Base-by-base conservation (phyloP, 2,329 filamentous ascomycete genomes). In the Aspergillus sp. region DNA sequence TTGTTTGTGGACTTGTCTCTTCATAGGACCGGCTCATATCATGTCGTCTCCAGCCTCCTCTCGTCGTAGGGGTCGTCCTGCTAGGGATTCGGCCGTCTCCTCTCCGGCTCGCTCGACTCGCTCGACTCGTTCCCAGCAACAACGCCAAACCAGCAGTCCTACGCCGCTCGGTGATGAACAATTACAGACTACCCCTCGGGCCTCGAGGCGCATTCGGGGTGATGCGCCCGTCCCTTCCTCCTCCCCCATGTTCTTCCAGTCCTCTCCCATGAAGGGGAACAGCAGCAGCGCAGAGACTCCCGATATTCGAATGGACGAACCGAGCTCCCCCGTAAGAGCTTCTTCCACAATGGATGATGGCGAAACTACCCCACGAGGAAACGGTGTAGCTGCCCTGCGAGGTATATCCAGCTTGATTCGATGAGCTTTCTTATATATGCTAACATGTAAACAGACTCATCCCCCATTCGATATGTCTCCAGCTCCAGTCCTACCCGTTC, bases 381-480 rank as follows among this genome's bases (percentile, higher is more conserved):
- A 73, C 50, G 67, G 69, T 54, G 66, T 27, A 50, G 47, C 67
- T 15, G 66, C 67, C 23, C 67, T 78, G 57, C 70, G 74, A 77
- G 79, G 79, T 81, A 75, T 57, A 66, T n/a, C 25, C n/a, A 7
- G 5, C 21, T 30, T 17, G 13, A n/a, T 19, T 4, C 3, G 27
- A 38, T 47, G 7, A 17, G 6, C 19, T 27, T 27, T 15, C 21
- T n/a, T 3, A 41, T 32, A 5, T 5, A 27, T 57, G 25, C 53
- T 61, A 21, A 64, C 48, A 25, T 19, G 56, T 8, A 17, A 54
- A 2, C 67, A 96, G 94, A 93, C 71, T 98, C 94, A 0, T 98
- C 94, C 1, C 94, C 94, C 1, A 91, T 98, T 67, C 87, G 88
- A 74, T 98, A 97, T 74, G 91, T 91, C 59, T 88, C 92, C 38